phyloP scores from a whole-genome alignment of 768 basidiomycete species.

The Collybiopsis luxurians region DNA sequence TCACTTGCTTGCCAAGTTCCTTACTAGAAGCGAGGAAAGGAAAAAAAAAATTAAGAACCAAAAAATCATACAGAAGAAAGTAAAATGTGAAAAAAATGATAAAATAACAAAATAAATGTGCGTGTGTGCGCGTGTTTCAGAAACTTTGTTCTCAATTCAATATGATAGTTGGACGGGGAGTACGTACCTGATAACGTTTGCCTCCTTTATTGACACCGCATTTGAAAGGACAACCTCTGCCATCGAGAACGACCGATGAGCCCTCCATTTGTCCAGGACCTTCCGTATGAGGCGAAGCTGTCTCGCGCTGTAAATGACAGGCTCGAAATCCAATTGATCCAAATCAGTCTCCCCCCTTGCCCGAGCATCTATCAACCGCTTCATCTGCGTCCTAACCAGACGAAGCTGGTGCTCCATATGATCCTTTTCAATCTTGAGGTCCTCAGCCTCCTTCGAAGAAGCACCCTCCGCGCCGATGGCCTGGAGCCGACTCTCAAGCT shows the following conservation, averaged over 20 bases:
- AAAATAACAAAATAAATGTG: no score
- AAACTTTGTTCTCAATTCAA: background rate
- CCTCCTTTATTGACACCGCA: conserved; percentile 89
- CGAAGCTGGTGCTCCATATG: conserved; percentile 90
- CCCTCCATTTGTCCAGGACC: conserved; percentile 83
- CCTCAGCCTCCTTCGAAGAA: conserved; percentile 75
- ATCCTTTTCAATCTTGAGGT: conserved; percentile 85
- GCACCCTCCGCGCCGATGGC: conserved; percentile 43
- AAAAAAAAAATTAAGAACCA: no score
- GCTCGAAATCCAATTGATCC: conserved; percentile 66
- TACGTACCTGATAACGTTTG: conserved; percentile 83
- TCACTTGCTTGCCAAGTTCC: conserved; percentile 82
- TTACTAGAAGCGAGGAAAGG: conserved; percentile 51
- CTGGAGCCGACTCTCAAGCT: conserved; percentile 71
- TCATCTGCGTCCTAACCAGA: conserved; percentile 80
- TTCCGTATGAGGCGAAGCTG: conserved; percentile 82
- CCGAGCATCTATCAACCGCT: conserved; percentile 70
- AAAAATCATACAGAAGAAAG: no score
- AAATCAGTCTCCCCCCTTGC: conserved; percentile 74
- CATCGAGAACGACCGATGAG: conserved; percentile 86
- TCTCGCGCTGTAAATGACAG: conserved; percentile 76
- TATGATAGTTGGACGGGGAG: background rate
- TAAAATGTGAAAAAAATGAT: no score
- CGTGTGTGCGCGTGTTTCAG: no score
- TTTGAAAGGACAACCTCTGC: conserved; percentile 83